Evolutionary conservation across 352 stramenopile genomes (phyloP).

Genomic region (Globisporangium uncinulatum): DNA sequence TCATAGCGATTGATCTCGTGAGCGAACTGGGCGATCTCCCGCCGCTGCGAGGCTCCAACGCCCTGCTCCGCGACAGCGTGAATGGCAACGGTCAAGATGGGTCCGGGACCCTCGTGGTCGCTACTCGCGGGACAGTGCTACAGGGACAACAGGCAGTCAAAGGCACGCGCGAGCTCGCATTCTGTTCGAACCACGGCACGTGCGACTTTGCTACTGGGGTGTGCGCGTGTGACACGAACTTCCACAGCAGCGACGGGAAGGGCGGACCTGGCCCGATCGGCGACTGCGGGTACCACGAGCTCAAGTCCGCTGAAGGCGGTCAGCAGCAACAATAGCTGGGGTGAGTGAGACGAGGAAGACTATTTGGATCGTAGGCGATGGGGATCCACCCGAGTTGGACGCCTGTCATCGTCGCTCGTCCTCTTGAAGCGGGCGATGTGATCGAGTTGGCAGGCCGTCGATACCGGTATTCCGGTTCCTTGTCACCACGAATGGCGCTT

Average conservation of each 20-base stretch:
- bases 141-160: conserved; percentile 39
- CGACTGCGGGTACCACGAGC: conserved; percentile 69
- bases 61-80: conserved; percentile 36
- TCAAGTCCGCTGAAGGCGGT: conserved; percentile 17
- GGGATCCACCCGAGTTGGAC: too few species aligned
- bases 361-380: neutral
- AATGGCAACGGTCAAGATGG: conserved; percentile 51
- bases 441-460: too few species aligned
- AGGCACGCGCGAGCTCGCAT: conserved; percentile 59
- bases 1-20: conserved; percentile 59
- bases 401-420: too few species aligned
- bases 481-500: too few species aligned
- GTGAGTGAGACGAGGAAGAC: neutral
- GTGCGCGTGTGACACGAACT: conserved; percentile 40
- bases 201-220: conserved; percentile 62
- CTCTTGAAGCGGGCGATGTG: too few species aligned
- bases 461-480: too few species aligned
- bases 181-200: conserved; percentile 71
- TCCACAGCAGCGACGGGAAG: conserved; percentile 57
- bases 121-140: conserved; percentile 25
- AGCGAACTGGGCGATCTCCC: conserved; percentile 56
- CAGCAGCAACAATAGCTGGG: conserved; percentile 2
- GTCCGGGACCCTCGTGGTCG: conserved; percentile 41
- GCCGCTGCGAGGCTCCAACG: conserved; percentile 27
- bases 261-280: conserved; percentile 52